These are phyloP conservation scores for Prunus yedoensis DNA, from an alignment of 331 rosid genomes.

Conservation along the genomic window DNA sequence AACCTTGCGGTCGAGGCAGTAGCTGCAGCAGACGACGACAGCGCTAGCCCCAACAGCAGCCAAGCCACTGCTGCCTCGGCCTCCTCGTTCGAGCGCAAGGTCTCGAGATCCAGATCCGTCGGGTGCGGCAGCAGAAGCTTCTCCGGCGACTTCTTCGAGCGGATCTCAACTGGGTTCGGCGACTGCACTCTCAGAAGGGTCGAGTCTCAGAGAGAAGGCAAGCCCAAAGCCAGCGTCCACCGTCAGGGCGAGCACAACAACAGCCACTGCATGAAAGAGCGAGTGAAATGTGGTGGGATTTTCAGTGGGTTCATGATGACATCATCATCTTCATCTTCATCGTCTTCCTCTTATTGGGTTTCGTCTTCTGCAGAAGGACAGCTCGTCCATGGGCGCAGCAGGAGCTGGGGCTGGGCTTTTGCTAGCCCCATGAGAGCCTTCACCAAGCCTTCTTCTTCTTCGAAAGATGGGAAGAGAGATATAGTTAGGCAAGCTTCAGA, in stretches of 20 bases:
- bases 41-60: constrained; percentile 37
- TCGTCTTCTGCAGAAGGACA: constrained; percentile 58
- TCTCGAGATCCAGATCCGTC: constrained; percentile 93
- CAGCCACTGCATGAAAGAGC: constrained; percentile 67
- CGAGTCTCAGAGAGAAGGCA: constrained; percentile 89
- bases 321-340: constrained; percentile 69
- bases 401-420: constrained; percentile 90
- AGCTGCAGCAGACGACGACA: constrained; percentile 26
- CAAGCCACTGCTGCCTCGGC: constrained; percentile 34
- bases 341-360: constrained; percentile 71
- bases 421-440: constrained; percentile 98
- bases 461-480: constrained; percentile 56
- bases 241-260: constrained; percentile 18
- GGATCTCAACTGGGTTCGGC: constrained; percentile 96
- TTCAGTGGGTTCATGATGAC: constrained; percentile 86
- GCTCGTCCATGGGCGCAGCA: constrained; percentile 45
- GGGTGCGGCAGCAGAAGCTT: constrained; percentile 97
- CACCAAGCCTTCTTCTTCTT: constrained; percentile 46
- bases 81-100: constrained; percentile 82
- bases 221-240: constrained; percentile 33
- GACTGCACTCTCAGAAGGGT: constrained; percentile 89
- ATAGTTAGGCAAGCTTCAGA: constrained; percentile 55
- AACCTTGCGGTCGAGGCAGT: constrained; percentile 37
- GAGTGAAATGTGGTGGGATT: constrained; percentile 75
- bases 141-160: constrained; percentile 88